Evolutionary conservation across 306 rosid genomes (phyloP).

Genomic region (Boehmeria nivea): DNA sequence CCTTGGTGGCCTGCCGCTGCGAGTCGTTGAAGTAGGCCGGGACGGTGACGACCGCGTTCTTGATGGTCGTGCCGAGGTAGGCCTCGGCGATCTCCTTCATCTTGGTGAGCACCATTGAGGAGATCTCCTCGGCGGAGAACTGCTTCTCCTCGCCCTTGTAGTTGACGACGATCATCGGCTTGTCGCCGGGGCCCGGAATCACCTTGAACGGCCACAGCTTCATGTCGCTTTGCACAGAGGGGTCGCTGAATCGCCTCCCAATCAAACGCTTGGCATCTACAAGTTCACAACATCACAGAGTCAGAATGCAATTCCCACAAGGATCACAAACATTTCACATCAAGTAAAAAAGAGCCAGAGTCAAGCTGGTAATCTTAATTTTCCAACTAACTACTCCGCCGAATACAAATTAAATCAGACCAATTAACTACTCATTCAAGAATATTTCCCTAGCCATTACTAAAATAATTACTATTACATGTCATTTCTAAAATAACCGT

Average conservation of each 20-base stretch:
- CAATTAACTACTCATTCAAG: too few species aligned
- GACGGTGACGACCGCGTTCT: slow-evolving; percentile 37
- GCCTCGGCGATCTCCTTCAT: slow-evolving; percentile 40
- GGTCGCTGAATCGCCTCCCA: slow-evolving; percentile 33
- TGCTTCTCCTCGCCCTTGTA: slow-evolving; percentile 33
- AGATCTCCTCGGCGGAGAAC: slow-evolving; percentile 35
- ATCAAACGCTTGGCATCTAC: slow-evolving; percentile 41
- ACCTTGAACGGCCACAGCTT: slow-evolving; percentile 41
- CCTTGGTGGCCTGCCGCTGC: slow-evolving; percentile 36
- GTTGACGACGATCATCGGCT: slow-evolving; percentile 31
- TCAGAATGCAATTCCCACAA: too few species aligned
- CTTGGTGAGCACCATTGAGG: slow-evolving; percentile 29
- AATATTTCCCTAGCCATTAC: too few species aligned
- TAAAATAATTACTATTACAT: too few species aligned
- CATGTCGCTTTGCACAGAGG: slow-evolving; percentile 28
- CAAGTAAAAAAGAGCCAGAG: too few species aligned
- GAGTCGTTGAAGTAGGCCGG: slow-evolving; percentile 36
- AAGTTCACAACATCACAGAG: background rate
- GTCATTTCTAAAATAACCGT: too few species aligned
- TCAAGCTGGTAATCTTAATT: too few species aligned
- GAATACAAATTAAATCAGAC: too few species aligned
- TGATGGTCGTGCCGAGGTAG: slow-evolving; percentile 16
- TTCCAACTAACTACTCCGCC: too few species aligned
- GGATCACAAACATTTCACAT: too few species aligned
- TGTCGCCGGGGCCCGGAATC: slow-evolving; percentile 25